phyloP scores from a whole-genome alignment of 257 asterid species.

The Gentiana macrophylla region DNA sequence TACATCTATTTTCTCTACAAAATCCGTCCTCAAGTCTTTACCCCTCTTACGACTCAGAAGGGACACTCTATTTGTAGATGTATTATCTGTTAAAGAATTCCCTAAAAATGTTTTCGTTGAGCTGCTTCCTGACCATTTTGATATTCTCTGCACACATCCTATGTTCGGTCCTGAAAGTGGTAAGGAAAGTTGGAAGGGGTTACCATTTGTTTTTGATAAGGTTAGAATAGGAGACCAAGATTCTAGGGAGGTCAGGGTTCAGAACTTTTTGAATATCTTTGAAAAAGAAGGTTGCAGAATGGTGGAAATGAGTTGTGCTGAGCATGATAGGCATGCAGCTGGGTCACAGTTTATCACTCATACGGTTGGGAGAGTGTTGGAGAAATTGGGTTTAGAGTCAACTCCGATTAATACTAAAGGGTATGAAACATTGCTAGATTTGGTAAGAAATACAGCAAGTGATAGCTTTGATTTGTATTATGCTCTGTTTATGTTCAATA shows the following conservation, averaged over 20 bases:
- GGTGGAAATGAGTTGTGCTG: constrained; percentile 72
- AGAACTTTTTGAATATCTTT: constrained; percentile 47
- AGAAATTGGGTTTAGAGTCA: constrained; percentile 43
- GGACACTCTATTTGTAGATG: too few relatives aligned
- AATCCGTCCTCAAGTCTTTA: too few relatives aligned
- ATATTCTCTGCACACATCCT: constrained; percentile 17
- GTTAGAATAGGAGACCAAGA: constrained; percentile 51
- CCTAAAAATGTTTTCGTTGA: constrained; percentile 25
- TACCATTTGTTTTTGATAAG: constrained; percentile 57
- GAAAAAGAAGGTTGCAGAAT: constrained; percentile 63
- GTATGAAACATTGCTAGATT: constrained; percentile 57
- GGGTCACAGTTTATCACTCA: constrained; percentile 73
- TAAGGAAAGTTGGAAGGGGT: constrained; percentile 42
- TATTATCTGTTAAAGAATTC: too few relatives aligned
- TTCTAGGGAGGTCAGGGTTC: constrained; percentile 33
- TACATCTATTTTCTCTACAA: too few relatives aligned
- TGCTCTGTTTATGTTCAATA: too few relatives aligned
- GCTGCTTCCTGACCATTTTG: constrained; percentile 49
- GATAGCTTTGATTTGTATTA: constrained; percentile 24
- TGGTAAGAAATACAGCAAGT: constrained; percentile 61
- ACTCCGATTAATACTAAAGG: constrained; percentile 73
- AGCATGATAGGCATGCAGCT: constrained; percentile 63
- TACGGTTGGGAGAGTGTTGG: constrained; percentile 66
- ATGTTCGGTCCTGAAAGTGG: constrained; percentile 91
- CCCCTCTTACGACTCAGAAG: too few relatives aligned